Evolutionary conservation across 768 basidiomycete species (phyloP), one percentile per base, ranked within the genome.

Genomic region (Grammothele lineata): DNA sequence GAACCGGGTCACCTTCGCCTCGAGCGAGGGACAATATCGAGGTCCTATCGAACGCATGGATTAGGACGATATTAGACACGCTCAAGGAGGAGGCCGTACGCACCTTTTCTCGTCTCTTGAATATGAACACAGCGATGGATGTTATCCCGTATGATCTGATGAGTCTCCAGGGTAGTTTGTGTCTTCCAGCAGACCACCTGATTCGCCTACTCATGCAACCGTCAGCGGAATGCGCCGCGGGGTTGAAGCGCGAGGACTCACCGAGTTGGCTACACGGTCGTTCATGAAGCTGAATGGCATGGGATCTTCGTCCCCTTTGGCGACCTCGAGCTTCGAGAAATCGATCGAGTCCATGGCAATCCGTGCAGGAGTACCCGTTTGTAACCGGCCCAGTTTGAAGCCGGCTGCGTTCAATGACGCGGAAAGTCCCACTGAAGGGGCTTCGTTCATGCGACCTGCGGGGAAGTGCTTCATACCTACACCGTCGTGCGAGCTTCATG

Each of bases 21-120:
- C 92, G 1, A 95, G 73, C 0, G 89, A 92, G 5, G 92, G 92
- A 53, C 92, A 95, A 63, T 95, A 95, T 17, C 92, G 78, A 5
- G 92, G 92, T 2, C 92, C 90, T 91, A 45, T 14, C 25, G 11
- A 19, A 44, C 3, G 38, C 23, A 37, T 37, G 18, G n/a, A 36
- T 11, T n/a, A n/a, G n/a, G n/a, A n/a, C 14, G 27, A 30, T 15
- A 42, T 18, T 3, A 27, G 21, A 2, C n/a, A 8, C 19, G 23
- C 2, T 4, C 15, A 18, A 3, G 45, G 18, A 11, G 27, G 37
- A 12, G n/a, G 15, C 7, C 15, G 27, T 27, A 40, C 38, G 3
- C 7, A 81, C 90, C 92, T 68, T 87, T 92, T 66, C 83, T 87
- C 0, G 90, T 86, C 63, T 94, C 92, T 58, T 89, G 86, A 7